Conservation (phyloP, 2,329 filamentous ascomycete species). For the Penicillium sclerotiorum region DNA sequence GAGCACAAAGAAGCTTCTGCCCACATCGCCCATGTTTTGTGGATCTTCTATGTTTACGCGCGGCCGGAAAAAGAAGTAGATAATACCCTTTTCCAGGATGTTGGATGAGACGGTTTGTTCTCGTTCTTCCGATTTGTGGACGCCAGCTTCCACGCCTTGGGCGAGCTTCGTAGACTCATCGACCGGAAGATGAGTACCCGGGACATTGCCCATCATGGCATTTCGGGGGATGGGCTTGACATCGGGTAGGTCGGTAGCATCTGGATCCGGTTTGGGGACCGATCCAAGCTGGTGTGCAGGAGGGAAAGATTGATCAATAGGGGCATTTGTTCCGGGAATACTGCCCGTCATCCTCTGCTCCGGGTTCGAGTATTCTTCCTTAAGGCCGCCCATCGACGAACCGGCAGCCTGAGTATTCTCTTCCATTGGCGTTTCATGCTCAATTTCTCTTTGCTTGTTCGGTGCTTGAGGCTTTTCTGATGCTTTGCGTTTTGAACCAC, state of each 20-base stretch:
- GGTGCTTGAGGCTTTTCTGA: conserved; percentile 26
- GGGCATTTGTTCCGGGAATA: background rate
- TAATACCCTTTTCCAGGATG: conserved; percentile 82
- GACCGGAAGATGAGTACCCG: conserved; percentile 18
- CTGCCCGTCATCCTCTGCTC: conserved; percentile 19
- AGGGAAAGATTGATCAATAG: background rate
- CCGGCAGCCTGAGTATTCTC: conserved; percentile 22
- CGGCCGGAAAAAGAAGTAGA: conserved; percentile 87
- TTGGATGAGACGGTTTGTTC: conserved; percentile 58
- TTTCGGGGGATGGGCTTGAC: background rate
- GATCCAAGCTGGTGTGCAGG: conserved; percentile 8
- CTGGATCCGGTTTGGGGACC: background rate
- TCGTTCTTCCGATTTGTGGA: conserved; percentile 55
- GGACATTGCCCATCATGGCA: background rate
- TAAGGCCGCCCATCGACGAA: conserved; percentile 3
- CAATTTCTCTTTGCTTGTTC: conserved; percentile 42
- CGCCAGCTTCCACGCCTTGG: conserved; percentile 39
- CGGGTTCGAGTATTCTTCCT: conserved; percentile 3
- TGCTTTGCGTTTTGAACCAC: conserved; percentile 46
- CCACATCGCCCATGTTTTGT: conserved; percentile 69
- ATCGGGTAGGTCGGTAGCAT: background rate
- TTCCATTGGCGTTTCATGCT: conserved; percentile 26
- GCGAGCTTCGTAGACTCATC: conserved; percentile 13
- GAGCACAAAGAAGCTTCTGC: conserved; percentile 77
- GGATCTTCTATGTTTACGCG: conserved; percentile 74